Evolutionary conservation across 805 yeast genomes (phyloP).

Genomic region (Saturnispora besseyi): DNA sequence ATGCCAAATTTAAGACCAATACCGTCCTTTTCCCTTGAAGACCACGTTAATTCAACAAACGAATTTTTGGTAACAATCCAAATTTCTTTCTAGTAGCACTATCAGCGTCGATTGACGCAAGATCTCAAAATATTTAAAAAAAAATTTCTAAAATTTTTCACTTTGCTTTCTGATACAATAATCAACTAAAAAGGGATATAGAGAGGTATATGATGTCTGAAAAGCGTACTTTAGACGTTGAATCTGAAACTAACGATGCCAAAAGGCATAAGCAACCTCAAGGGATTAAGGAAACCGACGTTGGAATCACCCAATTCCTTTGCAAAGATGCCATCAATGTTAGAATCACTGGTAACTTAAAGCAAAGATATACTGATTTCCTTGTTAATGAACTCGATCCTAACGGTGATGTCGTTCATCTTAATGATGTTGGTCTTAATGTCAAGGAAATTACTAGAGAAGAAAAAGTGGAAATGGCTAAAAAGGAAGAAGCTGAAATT

Average conservation of each 20-base stretch:
- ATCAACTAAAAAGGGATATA: background rate
- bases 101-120: no score
- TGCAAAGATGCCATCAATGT: constrained; percentile 24
- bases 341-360: constrained; percentile 74
- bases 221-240: background rate
- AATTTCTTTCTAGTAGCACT: no score
- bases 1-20: background rate
- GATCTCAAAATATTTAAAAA: background rate
- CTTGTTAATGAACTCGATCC: constrained; percentile 79
- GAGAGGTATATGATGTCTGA: constrained; percentile 1
- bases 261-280: constrained; percentile 1
- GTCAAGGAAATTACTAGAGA: constrained; percentile 35
- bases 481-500: constrained; percentile 29
- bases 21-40: no score
- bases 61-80: no score
- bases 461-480: constrained; percentile 35
- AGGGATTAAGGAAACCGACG: constrained; percentile 62
- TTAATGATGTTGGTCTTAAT: constrained; percentile 64
- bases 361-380: constrained; percentile 89
- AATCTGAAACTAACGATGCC: background rate
- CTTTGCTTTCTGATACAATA: background rate
- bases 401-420: constrained; percentile 62
- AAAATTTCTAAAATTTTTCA: background rate
- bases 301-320: constrained; percentile 69
- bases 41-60: no score